A percentile compares a stretch with the other conserved stretches of the same genome.
These are phyloP conservation scores for Debaryomycetaceae sp. DNA, from an alignment of 1,139 yeast genomes.

Conservation along the genomic window DNA sequence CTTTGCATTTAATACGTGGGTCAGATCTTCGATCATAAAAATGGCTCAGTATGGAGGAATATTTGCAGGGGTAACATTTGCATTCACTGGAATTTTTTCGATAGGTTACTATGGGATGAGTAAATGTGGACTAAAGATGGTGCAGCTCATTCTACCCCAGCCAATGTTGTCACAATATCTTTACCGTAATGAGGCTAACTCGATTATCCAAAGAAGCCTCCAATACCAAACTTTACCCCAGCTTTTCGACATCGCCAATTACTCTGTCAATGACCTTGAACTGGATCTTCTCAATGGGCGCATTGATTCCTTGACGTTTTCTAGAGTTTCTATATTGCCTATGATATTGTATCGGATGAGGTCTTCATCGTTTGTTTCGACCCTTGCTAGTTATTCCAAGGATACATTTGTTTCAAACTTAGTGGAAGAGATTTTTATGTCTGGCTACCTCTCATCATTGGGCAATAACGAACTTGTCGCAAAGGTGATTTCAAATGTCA, in stretches of 20 bases:
- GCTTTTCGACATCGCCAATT: slow-evolving; percentile 15
- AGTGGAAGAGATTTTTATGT: slow-evolving; percentile 34
- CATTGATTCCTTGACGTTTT: slow-evolving; percentile 38
- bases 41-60: slow-evolving; percentile 30
- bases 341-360: slow-evolving; percentile 39
- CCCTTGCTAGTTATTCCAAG: slow-evolving; percentile 18
- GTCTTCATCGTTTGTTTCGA: slow-evolving; percentile 29
- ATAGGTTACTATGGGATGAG: slow-evolving; percentile 43
- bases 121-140: slow-evolving; percentile 37
- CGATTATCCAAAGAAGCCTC: slow-evolving; percentile 6
- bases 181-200: background rate
- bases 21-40: slow-evolving; percentile 18
- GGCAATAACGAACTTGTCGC: slow-evolving; percentile 34
- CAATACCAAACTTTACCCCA: slow-evolving; percentile 16
- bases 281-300: slow-evolving; percentile 32
- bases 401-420: slow-evolving; percentile 16
- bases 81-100: slow-evolving; percentile 40
- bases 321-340: slow-evolving; percentile 41
- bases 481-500: slow-evolving; percentile 14
- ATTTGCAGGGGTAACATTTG: slow-evolving; percentile 37
- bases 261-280: slow-evolving; percentile 29
- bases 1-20: slow-evolving; percentile 19
- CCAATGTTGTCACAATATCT: slow-evolving; percentile 21
- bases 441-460: slow-evolving; percentile 36
- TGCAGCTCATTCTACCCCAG: slow-evolving; percentile 37